A percentile compares a stretch with the other conserved stretches of the same genome.
phyloP scores from a whole-genome alignment of 192 early-diverging fungal species.

The Coemansia erecta region DNA sequence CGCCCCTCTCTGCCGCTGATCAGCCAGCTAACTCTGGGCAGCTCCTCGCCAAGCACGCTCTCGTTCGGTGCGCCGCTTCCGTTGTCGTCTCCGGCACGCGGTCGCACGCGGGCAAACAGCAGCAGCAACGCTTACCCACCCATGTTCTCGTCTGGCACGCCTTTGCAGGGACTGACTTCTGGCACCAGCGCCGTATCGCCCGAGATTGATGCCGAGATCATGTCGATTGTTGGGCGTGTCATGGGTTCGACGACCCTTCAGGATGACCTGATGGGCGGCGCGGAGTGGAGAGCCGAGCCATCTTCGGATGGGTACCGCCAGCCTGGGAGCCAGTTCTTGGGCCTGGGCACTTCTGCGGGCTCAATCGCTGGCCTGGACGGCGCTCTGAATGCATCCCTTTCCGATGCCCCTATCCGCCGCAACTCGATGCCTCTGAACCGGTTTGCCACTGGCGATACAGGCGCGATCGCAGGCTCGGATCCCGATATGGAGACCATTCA shows the following conservation, averaged over 20 bases:
- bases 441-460: background rate
- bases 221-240: conserved; percentile 46
- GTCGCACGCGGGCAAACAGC: conserved; percentile 39
- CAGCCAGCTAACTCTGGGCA: conserved; percentile 5
- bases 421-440: conserved; percentile 40
- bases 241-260: conserved; percentile 43
- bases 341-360: background rate
- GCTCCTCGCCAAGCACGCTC: conserved; percentile 6
- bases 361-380: background rate
- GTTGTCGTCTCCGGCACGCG: conserved; percentile 4
- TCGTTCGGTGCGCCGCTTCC: conserved; percentile 9
- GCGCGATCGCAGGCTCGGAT: background rate
- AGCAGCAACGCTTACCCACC: conserved; percentile 18
- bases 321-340: background rate
- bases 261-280: conserved; percentile 35
- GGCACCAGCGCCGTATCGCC: conserved; percentile 19
- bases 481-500: conserved; percentile 21
- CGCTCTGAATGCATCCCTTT: background rate
- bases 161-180: background rate
- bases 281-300: conserved; percentile 46
- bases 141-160: conserved; percentile 1
- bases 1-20: conserved; percentile 29
- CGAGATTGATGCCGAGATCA: conserved; percentile 46
- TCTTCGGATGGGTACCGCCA: background rate
- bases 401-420: conserved; percentile 27